A percentile compares a stretch with the other conserved stretches of the same genome.
Conservation (phyloP, 345 rosid genomes). For the Trapa incisa region DNA sequence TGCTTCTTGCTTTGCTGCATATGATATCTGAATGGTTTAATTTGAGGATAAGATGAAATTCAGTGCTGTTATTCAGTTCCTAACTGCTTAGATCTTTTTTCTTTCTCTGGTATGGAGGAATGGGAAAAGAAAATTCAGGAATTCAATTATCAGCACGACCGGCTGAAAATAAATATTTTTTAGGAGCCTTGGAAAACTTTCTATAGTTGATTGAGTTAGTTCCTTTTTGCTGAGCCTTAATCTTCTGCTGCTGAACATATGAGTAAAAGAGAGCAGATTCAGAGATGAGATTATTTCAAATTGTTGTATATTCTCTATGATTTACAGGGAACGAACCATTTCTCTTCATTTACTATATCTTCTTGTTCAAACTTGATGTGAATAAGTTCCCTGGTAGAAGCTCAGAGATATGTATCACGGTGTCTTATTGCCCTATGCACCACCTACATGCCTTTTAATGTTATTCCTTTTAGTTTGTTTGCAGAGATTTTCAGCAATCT, state of each 20-base stretch:
- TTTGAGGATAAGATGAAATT: not conserved
- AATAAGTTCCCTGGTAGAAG: not conserved
- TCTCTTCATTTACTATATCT: not conserved
- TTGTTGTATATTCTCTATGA: no score
- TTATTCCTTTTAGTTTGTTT: not conserved
- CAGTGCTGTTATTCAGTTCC: not conserved
- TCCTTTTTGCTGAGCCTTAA: not conserved
- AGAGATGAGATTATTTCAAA: no score
- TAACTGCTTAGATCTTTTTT: not conserved
- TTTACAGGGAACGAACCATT: no score
- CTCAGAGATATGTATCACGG: not conserved
- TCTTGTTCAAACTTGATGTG: not conserved
- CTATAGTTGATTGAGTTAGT: not conserved
- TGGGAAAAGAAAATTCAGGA: not conserved
- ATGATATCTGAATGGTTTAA: not conserved
- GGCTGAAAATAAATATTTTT: not conserved
- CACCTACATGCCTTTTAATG: not conserved
- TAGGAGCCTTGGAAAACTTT: not conserved
- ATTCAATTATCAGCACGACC: not conserved
- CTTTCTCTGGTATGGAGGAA: not conserved
- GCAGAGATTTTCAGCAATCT: slow-evolving; percentile 2
- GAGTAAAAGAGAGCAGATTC: no score
- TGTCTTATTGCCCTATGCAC: not conserved
- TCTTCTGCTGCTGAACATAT: not conserved
- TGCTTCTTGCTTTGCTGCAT: not conserved